Evolutionary conservation across 78 protist genomes (phyloP), one percentile per base, ranked within the genome.

Genomic region (Guillardia theta): DNA sequence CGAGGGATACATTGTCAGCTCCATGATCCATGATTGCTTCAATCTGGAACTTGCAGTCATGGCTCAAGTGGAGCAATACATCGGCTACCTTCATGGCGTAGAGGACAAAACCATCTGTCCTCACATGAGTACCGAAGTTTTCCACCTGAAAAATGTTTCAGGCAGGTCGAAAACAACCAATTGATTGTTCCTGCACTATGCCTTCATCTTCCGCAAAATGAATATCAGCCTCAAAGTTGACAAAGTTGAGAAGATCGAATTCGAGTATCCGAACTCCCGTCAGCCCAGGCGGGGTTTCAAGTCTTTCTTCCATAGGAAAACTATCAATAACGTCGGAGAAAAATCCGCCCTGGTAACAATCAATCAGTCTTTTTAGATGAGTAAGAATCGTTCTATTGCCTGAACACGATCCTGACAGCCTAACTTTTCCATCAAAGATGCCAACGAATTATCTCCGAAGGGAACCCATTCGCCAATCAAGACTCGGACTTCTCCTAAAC

Each of bases 361-460:
- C 39, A 27, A 6, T 6, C 70, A 58, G 70, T 6, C 2, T 6
- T 58, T 1, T n/a, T n/a, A n/a, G n/a, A n/a, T n/a, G n/a, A n/a
- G n/a, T n/a, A n/a, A n/a, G n/a, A n/a, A n/a, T n/a, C 30, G 58
- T 50, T 15, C 30, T 27, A 24, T 58, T 24, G 27, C 70, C 70
- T 70, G 83, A 24, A 70, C 83, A 24, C 83, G 83, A 43, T 70
- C 83, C 41, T 70, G 83, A 24, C 83, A 70, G 83, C 83, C 83
- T 1, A 70, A 43, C 41, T 70, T 70, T 4, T 70, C 83, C 83
- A 70, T 70, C 36, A 70, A 12, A 15, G 83, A 70, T 12, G 83
- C 6, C 41, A 70, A 36, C 4, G 83, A 24, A 24, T 70, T 70
- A 43, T 70, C 83, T 15, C 83, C 83, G 41, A 70, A 70, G 36